Evolutionary conservation across 148 eudicot genomes (phyloP), one percentile per base, ranked within the genome.

Genomic region (Cornus controversa): DNA sequence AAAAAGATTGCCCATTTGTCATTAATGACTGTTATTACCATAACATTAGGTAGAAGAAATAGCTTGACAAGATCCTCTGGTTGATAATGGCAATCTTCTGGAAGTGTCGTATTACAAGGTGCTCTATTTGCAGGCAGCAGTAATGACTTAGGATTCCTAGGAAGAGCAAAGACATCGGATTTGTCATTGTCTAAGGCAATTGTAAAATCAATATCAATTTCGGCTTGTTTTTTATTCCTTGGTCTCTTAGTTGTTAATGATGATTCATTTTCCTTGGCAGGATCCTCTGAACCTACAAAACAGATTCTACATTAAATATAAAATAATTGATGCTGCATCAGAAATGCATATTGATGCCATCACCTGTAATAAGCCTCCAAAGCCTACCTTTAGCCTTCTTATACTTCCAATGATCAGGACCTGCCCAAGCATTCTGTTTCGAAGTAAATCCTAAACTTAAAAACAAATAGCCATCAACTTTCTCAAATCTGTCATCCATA

Each of bases 11-110:
- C 64, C 60, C 23, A 63, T 66, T 54, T 47, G n/a, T 67, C 57
- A 53, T 47, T 15, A 23, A 26, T 15, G 47, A 31, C 14, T 16
- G 23, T 64, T 29, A 29, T 81, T 91, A 96, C 99, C 98, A 84
- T 82, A 74, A 96, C 89, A 86, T 90, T 80, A 42, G 93, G 98
- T 75, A 90, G 85, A 79, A 96, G 93, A 90, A 96, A 96, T 73
- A 93, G 77, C 89, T 93, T 93, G 82, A 96, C 94, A 74, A 96
- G 98, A 87, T 91, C 86, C 87, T 96, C 99, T 24, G 94, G 99
- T 64, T 96, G 97, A 81, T 96, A 96, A 70, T 93, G 99, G 79
- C 99, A 93, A 84, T 96, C 99, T 80, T 96, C 99, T 18, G 99
- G 99, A 85, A 96, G 98, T 70, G 82, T 91, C 72, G 84, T 96